phyloP scores from a whole-genome alignment of 1,284 basidiomycete genomes.

The Cryptococcus maquisensis region DNA sequence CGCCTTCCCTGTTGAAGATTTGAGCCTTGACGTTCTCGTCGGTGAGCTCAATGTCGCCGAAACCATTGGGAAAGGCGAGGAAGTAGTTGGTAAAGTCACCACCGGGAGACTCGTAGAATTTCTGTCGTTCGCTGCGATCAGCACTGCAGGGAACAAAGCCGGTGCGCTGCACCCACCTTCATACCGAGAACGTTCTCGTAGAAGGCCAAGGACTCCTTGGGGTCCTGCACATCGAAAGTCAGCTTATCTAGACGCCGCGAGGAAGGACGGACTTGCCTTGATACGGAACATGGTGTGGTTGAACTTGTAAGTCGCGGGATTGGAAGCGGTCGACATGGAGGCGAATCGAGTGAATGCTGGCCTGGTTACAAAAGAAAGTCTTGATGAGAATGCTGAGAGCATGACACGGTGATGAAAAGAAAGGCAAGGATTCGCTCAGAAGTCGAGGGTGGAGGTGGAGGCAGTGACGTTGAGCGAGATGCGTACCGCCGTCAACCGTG shows the following conservation, averaged over 20 bases:
- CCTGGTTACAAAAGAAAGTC: neutral
- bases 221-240: conserved; percentile 53
- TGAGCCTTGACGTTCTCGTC: conserved; percentile 40
- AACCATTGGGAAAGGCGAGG: conserved; percentile 41
- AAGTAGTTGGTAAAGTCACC: conserved; percentile 49
- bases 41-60: conserved; percentile 28
- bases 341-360: neutral
- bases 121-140: conserved; percentile 6
- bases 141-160: neutral
- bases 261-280: conserved; percentile 47
- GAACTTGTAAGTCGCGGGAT: conserved; percentile 56
- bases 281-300: conserved; percentile 67
- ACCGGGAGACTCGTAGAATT: conserved; percentile 41
- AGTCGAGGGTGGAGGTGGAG: too few species aligned
- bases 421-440: too few species aligned
- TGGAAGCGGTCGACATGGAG: conserved; percentile 29
- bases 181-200: conserved; percentile 80
- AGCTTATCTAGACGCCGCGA: too few species aligned
- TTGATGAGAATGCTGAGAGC: neutral
- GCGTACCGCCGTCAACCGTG: too few species aligned
- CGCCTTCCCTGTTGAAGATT: conserved; percentile 45
- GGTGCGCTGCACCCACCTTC: conserved; percentile 53
- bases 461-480: too few species aligned
- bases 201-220: conserved; percentile 65
- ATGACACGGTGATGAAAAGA: neutral